These are phyloP conservation scores for Pyrenochaeta sp. DNA, from an alignment of 2,329 filamentous ascomycete genomes.

Conservation along the genomic window DNA sequence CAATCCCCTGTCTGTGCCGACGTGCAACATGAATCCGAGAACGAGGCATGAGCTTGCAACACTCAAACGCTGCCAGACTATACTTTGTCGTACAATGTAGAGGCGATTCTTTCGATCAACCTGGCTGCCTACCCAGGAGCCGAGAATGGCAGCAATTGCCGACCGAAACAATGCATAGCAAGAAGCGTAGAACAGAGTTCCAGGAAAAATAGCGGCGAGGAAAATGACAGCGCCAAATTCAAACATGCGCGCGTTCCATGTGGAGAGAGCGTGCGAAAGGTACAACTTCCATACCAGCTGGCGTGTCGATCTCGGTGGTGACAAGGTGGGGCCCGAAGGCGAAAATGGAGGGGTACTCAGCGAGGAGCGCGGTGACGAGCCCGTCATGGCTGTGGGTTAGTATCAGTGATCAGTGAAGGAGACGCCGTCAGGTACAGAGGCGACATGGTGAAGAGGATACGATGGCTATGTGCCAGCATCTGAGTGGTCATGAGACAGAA, in stretches of 20 bases:
- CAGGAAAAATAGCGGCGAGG: conserved; percentile 54
- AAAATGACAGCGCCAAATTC: conserved; percentile 61
- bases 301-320: conserved; percentile 11
- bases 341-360: conserved; percentile 2
- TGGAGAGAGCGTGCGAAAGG: conserved; percentile 56
- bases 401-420: not conserved
- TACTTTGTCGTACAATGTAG: conserved; percentile 49
- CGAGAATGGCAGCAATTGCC: conserved; percentile 64
- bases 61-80: conserved; percentile 47
- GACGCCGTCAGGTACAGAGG: conserved; percentile 2
- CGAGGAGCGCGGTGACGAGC: conserved; percentile 8
- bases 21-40: conserved; percentile 25
- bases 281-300: conserved; percentile 49
- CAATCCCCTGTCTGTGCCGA: conserved; percentile 10
- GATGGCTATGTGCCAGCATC: conserved; percentile 8
- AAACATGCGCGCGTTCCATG: conserved; percentile 59
- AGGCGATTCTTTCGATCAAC: conserved; percentile 63
- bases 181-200: conserved; percentile 70
- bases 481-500: conserved; percentile 24
- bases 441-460: conserved; percentile 6
- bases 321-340: conserved; percentile 10
- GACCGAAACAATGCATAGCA: conserved; percentile 72
- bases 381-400: conserved; percentile 5
- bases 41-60: conserved; percentile 44
- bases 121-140: conserved; percentile 64